These are phyloP conservation scores for Colletotrichum sidae DNA, from an alignment of 2,329 filamentous ascomycete species.

Conservation along the genomic window DNA sequence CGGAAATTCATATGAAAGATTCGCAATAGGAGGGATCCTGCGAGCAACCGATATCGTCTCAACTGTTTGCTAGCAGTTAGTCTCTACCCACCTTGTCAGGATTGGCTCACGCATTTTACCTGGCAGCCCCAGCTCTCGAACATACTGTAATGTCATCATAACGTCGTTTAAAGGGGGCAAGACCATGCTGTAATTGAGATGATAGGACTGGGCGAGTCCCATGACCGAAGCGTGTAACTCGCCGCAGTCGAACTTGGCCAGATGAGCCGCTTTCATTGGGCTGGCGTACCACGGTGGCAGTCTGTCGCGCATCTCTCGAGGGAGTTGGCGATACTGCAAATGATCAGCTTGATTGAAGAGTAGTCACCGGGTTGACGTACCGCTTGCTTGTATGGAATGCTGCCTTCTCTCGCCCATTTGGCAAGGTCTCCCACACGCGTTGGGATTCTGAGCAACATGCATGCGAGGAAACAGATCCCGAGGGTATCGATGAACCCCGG, in stretches of 20 bases:
- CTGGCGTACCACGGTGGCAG: conserved; percentile 72
- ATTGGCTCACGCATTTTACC: conserved; percentile 57
- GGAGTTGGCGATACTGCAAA: conserved; percentile 65
- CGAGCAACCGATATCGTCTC: conserved; percentile 59
- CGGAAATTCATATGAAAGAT: conserved; percentile 69
- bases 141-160: conserved; percentile 75
- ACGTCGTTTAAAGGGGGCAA: conserved; percentile 81
- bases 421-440: conserved; percentile 80
- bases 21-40: conserved; percentile 63
- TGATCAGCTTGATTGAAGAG: neutral
- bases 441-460: conserved; percentile 79
- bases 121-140: conserved; percentile 80
- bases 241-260: conserved; percentile 58
- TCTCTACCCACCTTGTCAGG: too few relatives aligned
- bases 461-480: conserved; percentile 82
- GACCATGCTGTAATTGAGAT: conserved; percentile 74
- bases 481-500: conserved; percentile 82
- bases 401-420: conserved; percentile 73
- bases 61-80: conserved; percentile 32
- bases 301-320: conserved; percentile 72
- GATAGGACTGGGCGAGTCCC: conserved; percentile 72
- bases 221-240: conserved; percentile 74
- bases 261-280: conserved; percentile 64
- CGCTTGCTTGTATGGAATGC: conserved; percentile 78
- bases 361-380: conserved; percentile 53